Evolutionary conservation across 2,329 filamentous ascomycete genomes (phyloP).

Genomic region (Paraconiothyrium brasiliense): DNA sequence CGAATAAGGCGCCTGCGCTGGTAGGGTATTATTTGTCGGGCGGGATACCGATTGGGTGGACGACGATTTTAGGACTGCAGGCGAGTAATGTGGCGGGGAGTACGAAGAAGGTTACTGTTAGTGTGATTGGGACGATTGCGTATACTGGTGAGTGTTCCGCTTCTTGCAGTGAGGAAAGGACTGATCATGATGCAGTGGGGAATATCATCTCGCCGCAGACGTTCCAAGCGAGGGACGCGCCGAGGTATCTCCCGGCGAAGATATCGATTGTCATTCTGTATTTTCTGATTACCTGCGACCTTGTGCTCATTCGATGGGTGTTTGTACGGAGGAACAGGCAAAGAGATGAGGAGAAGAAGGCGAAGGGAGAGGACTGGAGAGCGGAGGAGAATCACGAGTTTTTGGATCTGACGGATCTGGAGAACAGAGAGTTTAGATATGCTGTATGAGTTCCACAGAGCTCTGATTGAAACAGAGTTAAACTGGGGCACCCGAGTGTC

Average conservation of each 20-base stretch:
- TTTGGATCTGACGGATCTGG: slow-evolving; percentile 29
- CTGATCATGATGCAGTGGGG: too few species aligned
- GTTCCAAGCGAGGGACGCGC: slow-evolving; percentile 46
- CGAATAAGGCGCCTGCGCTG: slow-evolving; percentile 46
- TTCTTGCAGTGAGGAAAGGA: too few species aligned
- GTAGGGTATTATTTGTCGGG: slow-evolving; percentile 52
- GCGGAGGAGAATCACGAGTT: slow-evolving; percentile 31
- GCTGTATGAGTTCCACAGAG: slow-evolving; percentile 16
- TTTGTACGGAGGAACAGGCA: slow-evolving; percentile 28
- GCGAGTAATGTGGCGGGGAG: slow-evolving; percentile 44
- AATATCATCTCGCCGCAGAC: slow-evolving; percentile 57
- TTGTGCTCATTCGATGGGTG: slow-evolving; percentile 28
- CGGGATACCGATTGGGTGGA: slow-evolving; percentile 52
- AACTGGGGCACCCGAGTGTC: too few species aligned
- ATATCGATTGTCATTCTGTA: slow-evolving; percentile 53
- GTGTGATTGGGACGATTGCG: slow-evolving; percentile 44
- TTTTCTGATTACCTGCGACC: slow-evolving; percentile 44
- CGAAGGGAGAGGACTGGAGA: slow-evolving; percentile 22
- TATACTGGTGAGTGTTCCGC: slow-evolving; percentile 39
- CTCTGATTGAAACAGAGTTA: too few species aligned
- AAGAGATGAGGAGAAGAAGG: slow-evolving; percentile 23
- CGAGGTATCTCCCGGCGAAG: slow-evolving; percentile 52
- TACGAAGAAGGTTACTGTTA: slow-evolving; percentile 50
- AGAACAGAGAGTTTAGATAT: slow-evolving; percentile 33
- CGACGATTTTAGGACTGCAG: slow-evolving; percentile 50